Percentiles rank a stretch among this genome's conserved stretches.
Evolutionary conservation across 1,284 basidiomycete species (phyloP).

Genomic region (Gymnopus androsaceus): DNA sequence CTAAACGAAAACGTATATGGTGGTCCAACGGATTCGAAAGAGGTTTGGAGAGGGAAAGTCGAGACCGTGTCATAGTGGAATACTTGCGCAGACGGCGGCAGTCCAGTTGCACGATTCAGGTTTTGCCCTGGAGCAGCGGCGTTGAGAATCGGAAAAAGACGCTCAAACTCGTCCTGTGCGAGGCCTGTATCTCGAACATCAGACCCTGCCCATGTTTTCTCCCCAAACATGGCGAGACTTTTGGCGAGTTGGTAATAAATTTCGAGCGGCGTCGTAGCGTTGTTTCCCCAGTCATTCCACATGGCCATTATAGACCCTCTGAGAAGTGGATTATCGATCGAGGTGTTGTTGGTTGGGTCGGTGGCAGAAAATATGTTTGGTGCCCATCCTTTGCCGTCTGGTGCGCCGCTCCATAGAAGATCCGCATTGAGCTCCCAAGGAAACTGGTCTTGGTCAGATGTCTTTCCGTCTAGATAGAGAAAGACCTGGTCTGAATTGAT

Average conservation of each 20-base stretch:
- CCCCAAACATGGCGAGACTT: slow-evolving; percentile 36
- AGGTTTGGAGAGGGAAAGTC: slow-evolving; percentile 27
- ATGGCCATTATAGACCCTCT: slow-evolving; percentile 38
- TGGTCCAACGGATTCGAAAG: slow-evolving; percentile 42
- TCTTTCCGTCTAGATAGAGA: slow-evolving; percentile 39
- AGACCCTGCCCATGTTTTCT: slow-evolving; percentile 40
- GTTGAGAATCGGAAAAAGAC: slow-evolving; percentile 32
- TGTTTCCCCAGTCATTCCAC: slow-evolving; percentile 44
- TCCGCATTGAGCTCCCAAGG: slow-evolving; percentile 32
- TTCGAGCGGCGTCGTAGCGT: slow-evolving; percentile 40
- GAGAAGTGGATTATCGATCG: slow-evolving; percentile 26
- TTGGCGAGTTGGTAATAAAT: slow-evolving; percentile 37
- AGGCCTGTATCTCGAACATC: slow-evolving; percentile 31
- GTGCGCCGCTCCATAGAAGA: slow-evolving; percentile 33
- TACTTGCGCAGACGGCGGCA: slow-evolving; percentile 24
- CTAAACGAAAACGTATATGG: slow-evolving; percentile 45
- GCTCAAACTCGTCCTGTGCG: slow-evolving; percentile 32
- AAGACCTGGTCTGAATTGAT: slow-evolving; percentile 40
- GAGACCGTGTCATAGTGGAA: slow-evolving; percentile 23
- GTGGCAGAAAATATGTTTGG: slow-evolving; percentile 34
- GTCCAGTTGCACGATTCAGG: slow-evolving; percentile 33
- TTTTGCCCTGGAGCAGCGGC: slow-evolving; percentile 38
- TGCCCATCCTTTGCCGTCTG: slow-evolving; percentile 35
- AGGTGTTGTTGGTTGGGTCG: slow-evolving; percentile 34
- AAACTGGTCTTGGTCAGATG: slow-evolving; percentile 31